Evolutionary conservation across 2,329 filamentous ascomycete genomes (phyloP).

Genomic region (Aspergillus sp.): DNA sequence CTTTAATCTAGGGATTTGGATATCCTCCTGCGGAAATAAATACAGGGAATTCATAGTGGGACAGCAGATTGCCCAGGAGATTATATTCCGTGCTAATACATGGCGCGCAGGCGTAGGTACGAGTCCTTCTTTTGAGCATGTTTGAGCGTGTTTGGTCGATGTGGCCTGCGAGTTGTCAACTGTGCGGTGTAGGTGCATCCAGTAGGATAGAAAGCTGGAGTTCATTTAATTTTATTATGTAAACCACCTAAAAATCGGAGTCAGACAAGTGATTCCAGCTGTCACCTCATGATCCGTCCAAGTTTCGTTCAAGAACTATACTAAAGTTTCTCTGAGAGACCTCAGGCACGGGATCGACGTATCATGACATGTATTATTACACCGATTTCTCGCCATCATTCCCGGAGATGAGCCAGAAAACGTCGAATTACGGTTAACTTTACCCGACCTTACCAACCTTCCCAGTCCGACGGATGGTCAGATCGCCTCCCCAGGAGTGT

Average conservation of each 20-base stretch:
- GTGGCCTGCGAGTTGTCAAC: too few relatives aligned
- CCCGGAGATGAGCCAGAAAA: neutral
- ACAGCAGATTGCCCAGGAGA: neutral
- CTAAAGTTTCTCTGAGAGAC: too few relatives aligned
- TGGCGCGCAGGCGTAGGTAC: neutral
- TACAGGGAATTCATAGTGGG: neutral
- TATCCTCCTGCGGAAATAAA: neutral
- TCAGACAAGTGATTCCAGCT: neutral
- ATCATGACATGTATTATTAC: too few relatives aligned
- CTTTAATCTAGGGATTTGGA: neutral
- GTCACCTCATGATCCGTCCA: neutral
- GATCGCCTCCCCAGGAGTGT: neutral
- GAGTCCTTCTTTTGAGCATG: neutral
- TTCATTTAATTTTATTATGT: neutral
- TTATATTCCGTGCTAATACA: constrained; percentile 7
- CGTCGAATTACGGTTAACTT: neutral
- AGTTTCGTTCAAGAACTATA: too few relatives aligned
- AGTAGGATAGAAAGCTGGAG: neutral
- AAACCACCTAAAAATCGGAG: too few relatives aligned
- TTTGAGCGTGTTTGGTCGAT: neutral
- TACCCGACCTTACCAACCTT: neutral
- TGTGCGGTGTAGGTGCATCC: too few relatives aligned
- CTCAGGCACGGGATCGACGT: too few relatives aligned
- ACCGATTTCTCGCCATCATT: too few relatives aligned
- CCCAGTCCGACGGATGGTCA: neutral